phyloP scores from a whole-genome alignment of 2,329 filamentous ascomycete species.

The Fusarium sp. region DNA sequence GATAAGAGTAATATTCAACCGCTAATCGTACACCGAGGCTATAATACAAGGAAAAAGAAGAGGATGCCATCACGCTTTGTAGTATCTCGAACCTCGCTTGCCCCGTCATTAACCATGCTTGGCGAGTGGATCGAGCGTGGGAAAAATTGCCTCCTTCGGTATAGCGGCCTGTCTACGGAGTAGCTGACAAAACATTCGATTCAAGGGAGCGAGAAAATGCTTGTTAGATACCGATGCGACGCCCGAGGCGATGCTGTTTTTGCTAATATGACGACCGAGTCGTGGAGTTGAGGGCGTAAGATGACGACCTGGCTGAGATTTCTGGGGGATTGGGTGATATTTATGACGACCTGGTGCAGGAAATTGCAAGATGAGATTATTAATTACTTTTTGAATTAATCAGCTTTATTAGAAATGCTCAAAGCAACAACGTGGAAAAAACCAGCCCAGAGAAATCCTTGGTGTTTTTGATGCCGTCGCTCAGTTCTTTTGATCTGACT shows the following conservation, averaged over 20 bases:
- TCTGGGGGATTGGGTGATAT: background rate
- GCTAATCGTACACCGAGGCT: background rate
- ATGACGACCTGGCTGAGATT: conserved; percentile 15
- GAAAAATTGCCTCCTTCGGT: conserved; percentile 18
- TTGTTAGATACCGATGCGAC: conserved; percentile 5
- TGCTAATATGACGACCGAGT: conserved; percentile 11
- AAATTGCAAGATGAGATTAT: background rate
- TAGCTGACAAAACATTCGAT: conserved; percentile 22
- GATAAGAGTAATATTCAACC: background rate
- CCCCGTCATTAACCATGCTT: conserved; percentile 14
- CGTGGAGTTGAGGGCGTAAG: conserved; percentile 20
- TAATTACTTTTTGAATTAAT: background rate
- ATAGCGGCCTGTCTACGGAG: background rate
- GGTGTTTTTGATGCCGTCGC: background rate
- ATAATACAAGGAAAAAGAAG: background rate
- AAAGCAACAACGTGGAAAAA: background rate
- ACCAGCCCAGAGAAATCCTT: background rate
- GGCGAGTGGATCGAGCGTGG: conserved; percentile 8
- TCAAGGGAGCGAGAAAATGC: background rate
- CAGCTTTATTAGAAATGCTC: background rate
- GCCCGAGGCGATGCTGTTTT: conserved; percentile 3
- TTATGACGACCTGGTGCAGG: conserved; percentile 9
- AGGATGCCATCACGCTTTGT: conserved; percentile 15
- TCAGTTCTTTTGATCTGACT: background rate
- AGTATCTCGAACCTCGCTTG: conserved; percentile 15